These are phyloP conservation scores for Tulasnella sp. DNA, from an alignment of 768 basidiomycete species.

Conservation along the genomic window DNA sequence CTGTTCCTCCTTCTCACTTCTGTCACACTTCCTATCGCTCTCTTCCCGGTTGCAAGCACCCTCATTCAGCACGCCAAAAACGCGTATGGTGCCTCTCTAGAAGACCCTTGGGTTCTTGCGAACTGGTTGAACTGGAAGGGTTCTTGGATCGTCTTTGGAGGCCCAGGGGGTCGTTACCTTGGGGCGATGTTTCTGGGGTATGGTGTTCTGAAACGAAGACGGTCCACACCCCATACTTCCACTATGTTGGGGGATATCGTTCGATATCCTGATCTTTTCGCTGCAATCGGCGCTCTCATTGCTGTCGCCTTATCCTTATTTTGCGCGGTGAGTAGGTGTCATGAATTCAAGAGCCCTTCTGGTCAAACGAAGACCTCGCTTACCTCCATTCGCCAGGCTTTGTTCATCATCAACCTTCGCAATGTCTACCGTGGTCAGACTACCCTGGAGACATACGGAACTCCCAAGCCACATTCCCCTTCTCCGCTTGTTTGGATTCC, in stretches of 20 bases:
- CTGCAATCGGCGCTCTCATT: neutral
- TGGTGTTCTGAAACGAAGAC: neutral
- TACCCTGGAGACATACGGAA: neutral
- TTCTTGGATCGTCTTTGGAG: conserved; percentile 18
- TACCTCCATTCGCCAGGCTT: neutral
- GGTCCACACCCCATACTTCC: neutral
- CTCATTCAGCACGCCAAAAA: neutral
- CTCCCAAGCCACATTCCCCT: neutral
- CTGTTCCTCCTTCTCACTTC: conserved; percentile 16
- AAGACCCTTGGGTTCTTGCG: neutral
- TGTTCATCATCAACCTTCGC: conserved; percentile 4
- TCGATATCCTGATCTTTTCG: neutral
- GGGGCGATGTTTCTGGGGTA: conserved; percentile 13
- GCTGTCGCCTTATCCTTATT: neutral
- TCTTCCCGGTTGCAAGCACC: neutral
- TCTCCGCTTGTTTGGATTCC: neutral
- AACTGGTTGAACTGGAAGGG: conserved; percentile 20
- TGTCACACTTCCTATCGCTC: neutral
- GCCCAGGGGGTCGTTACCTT: conserved; percentile 6
- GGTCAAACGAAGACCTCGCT: neutral
- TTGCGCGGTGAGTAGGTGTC: neutral
- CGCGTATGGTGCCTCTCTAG: neutral
- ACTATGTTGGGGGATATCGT: neutral
- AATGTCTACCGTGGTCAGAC: neutral
- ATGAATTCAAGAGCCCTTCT: neutral